Percentiles rank a stretch among this genome's conserved stretches.
Conservation (phyloP, 441 rosid genomes). For the Capsella rubella region DNA sequence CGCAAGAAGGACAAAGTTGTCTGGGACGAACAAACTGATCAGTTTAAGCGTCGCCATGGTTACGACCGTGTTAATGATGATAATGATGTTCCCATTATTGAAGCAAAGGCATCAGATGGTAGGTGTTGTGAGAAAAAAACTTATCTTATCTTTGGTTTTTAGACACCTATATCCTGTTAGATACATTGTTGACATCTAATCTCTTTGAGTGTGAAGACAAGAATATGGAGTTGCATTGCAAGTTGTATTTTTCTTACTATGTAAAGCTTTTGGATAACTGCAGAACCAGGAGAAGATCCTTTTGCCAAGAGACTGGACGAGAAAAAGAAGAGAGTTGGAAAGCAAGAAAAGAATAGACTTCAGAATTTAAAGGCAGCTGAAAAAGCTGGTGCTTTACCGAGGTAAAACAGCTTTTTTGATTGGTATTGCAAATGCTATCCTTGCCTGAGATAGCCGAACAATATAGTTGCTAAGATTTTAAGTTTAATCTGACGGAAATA, state of each 20-base stretch:
- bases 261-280: slow-evolving; percentile 33
- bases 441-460: slow-evolving; percentile 2
- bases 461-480: neutral
- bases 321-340: slow-evolving; percentile 79
- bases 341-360: slow-evolving; percentile 75
- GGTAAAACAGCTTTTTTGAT: slow-evolving; percentile 52
- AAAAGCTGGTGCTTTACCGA: slow-evolving; percentile 88
- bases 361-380: slow-evolving; percentile 80
- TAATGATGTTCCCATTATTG: slow-evolving; percentile 82
- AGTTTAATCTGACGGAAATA: neutral
- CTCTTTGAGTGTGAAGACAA: neutral
- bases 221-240: slow-evolving; percentile 20
- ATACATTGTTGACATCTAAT: slow-evolving; percentile 8
- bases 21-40: slow-evolving; percentile 83
- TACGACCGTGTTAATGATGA: slow-evolving; percentile 94
- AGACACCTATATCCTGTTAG: neutral
- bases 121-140: slow-evolving; percentile 10
- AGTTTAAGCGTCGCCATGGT: slow-evolving; percentile 90
- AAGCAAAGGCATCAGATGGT: slow-evolving; percentile 93
- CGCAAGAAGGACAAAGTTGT: slow-evolving; percentile 83
- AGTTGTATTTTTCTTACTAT: slow-evolving; percentile 21
- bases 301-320: slow-evolving; percentile 81
- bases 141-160: slow-evolving; percentile 5
- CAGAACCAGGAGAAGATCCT: slow-evolving; percentile 91
- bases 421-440: slow-evolving; percentile 4